These are phyloP conservation scores for Cyclospora cayetanensis DNA, from an alignment of 169 alveolate genomes.

Conservation along the genomic window DNA sequence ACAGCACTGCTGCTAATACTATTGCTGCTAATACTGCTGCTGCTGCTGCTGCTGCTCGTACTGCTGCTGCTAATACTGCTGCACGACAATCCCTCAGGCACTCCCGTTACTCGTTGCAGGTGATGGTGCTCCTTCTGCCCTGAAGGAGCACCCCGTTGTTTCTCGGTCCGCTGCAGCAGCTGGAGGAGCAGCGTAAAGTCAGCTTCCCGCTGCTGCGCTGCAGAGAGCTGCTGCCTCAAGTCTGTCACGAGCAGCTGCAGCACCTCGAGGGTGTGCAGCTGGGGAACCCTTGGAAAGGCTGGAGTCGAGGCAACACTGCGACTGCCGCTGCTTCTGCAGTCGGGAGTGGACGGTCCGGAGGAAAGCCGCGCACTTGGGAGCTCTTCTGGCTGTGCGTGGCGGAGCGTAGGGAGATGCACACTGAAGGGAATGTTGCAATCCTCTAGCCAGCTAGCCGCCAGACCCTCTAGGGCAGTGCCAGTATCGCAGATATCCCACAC, in stretches of 20 bases:
- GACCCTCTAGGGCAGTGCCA: background rate
- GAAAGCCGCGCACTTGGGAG: background rate
- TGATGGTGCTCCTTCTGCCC: background rate
- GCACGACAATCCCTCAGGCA: background rate
- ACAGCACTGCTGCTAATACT: background rate
- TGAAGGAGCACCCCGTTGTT: slow-evolving; percentile 9
- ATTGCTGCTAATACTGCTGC: background rate
- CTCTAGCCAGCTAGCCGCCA: background rate
- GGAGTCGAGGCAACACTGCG: background rate
- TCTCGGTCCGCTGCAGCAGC: background rate
- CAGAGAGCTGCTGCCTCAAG: slow-evolving; percentile 11
- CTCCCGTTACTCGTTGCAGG: background rate
- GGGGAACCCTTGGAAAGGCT: too few relatives aligned
- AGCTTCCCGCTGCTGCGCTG: slow-evolving; percentile 34
- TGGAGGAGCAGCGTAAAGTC: slow-evolving; percentile 29
- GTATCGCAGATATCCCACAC: slow-evolving; percentile 1
- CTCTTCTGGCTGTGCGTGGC: slow-evolving; percentile 10
- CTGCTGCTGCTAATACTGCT: background rate
- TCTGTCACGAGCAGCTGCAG: background rate
- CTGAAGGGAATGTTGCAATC: background rate
- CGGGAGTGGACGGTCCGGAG: too few relatives aligned
- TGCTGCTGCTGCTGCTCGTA: background rate
- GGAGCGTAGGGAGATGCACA: background rate
- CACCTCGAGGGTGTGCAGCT: background rate
- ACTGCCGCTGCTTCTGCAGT: slow-evolving; percentile 16